These are phyloP conservation scores for Camelina hispida DNA, from an alignment of 345 rosid species.

Conservation along the genomic window DNA sequence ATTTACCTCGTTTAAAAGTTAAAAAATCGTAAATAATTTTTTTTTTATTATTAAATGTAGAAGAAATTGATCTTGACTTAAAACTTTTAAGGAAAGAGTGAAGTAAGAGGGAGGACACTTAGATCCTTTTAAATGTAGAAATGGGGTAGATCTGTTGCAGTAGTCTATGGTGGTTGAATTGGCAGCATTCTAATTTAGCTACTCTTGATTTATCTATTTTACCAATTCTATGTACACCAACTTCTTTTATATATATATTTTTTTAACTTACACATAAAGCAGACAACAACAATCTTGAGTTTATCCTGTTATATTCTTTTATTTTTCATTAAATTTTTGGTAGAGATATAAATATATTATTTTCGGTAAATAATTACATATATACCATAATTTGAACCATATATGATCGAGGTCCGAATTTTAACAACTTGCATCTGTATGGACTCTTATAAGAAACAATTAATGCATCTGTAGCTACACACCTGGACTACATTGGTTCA, in stretches of 20 bases:
- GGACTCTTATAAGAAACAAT: no score
- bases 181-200: conserved; percentile 22
- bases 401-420: no score
- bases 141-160: conserved; percentile 19
- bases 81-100: conserved; percentile 31
- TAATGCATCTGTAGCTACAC: no score
- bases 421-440: no score
- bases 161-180: conserved; percentile 33
- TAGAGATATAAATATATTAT: no score
- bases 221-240: conserved; percentile 24
- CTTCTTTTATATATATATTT: neutral
- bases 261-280: conserved; percentile 3
- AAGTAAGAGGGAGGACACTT: conserved; percentile 43
- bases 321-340: neutral
- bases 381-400: no score
- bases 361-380: no score
- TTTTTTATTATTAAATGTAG: neutral
- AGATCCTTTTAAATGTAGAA: conserved; percentile 32
- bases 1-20: neutral
- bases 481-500: no score
- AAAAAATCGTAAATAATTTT: neutral
- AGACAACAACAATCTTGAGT: neutral
- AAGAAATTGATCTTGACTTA: conserved; percentile 24
- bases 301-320: neutral
- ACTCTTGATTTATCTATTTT: conserved; percentile 33